Evolutionary conservation across 1,284 basidiomycete species (phyloP), one percentile per base, ranked within the genome.

Genomic region (Irpex lacteus): DNA sequence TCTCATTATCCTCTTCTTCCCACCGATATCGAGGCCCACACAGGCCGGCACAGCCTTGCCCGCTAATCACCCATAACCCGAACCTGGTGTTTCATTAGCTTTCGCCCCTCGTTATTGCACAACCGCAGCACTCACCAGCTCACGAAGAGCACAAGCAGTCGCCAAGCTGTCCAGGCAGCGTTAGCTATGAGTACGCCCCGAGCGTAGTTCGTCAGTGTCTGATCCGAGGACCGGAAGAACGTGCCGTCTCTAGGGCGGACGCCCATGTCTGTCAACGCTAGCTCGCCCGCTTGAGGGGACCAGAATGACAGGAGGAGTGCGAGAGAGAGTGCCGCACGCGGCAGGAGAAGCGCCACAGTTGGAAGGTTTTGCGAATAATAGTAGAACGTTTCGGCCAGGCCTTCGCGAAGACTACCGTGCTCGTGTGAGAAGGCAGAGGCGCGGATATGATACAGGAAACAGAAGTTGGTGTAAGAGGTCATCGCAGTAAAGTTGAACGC

Each of bases 281-380:
- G 75, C 54, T 80, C 78, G 68, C 77, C 80, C 34, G 82, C 77
- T 65, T 82, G 76, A 38, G 85, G 74, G 21, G 77, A 75, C 64
- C 83, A 86, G 75, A 90, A 94, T 0, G 84, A 78, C 52, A 94
- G 77, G 26, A 95, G 80, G 19, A 94, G 73, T 0, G 90, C 87
- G 7, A 94, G 74, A 40, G 81, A 83, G 54, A 96, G 79, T 8
- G 85, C 91, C 34, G 91, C 91, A 66, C 94, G 85, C 34, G 93
- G 94, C n/a, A 94, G 78, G 50, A 95, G 82, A 21, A 92, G 81
- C 6, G 86, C 81, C 40, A 94, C 84, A 0, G 90, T 91, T 1
- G 93, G 90, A 47, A 89, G 72, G 71, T 94, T 92, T 77, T 95
- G 94, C 0, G 91, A 85, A 68, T 92, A 88, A 70, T 86, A 86